Conservation (phyloP, 805 yeast genomes). For the Cephaloascus albidus region DNA sequence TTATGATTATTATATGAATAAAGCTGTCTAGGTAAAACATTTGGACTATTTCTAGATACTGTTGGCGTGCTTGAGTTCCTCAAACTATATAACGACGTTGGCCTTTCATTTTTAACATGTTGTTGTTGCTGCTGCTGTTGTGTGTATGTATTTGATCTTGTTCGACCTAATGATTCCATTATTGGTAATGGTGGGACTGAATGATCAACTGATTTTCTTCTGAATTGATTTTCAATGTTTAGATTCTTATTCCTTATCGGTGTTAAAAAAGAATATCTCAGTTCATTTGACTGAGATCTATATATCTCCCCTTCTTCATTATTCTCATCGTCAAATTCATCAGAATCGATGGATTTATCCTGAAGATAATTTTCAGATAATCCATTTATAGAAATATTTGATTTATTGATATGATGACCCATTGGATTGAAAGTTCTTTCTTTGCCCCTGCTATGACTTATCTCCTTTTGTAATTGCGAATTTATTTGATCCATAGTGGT, state of each 20-base stretch:
- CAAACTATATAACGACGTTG: not conserved
- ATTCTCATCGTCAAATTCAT: not conserved
- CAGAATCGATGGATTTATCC: too few relatives aligned
- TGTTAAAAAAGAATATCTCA: too few relatives aligned
- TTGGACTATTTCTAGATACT: not conserved
- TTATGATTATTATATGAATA: not conserved
- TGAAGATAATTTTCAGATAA: too few relatives aligned
- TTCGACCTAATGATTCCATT: not conserved
- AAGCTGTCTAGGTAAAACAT: conserved; percentile 1
- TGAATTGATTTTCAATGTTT: not conserved
- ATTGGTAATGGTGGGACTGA: not conserved
- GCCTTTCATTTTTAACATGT: not conserved
- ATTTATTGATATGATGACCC: too few relatives aligned
- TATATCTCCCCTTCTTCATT: not conserved
- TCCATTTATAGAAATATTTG: too few relatives aligned
- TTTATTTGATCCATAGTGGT: too few relatives aligned
- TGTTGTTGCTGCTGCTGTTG: not conserved
- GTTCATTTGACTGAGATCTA: too few relatives aligned
- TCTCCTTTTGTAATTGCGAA: too few relatives aligned
- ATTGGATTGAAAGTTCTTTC: too few relatives aligned
- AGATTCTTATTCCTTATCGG: not conserved
- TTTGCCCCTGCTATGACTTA: too few relatives aligned
- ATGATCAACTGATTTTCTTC: not conserved
- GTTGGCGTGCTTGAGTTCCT: not conserved
- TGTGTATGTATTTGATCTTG: not conserved